Evolutionary conservation across 345 rosid genomes (phyloP).

Genomic region (Nephelium lappaceum): DNA sequence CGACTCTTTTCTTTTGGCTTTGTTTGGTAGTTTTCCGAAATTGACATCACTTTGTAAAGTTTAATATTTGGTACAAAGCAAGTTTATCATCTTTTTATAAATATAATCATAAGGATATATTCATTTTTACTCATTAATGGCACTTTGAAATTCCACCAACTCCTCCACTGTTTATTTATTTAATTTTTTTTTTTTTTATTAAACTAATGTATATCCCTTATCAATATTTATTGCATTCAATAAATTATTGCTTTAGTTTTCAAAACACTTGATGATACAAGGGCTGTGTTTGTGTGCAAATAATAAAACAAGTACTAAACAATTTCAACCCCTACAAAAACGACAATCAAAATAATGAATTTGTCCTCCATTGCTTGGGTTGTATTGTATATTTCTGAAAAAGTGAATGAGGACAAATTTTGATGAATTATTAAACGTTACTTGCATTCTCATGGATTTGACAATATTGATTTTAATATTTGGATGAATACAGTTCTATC

Average conservation of each 20-base stretch:
- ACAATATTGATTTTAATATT: background rate
- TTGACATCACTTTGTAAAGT: slow-evolving; percentile 16
- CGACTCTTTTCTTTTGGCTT: slow-evolving; percentile 6
- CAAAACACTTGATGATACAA: background rate
- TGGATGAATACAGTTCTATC: background rate
- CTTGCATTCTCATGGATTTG: slow-evolving; percentile 9
- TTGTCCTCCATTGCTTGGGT: slow-evolving; percentile 20
- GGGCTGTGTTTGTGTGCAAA: slow-evolving; percentile 12
- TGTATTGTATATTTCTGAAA: slow-evolving; percentile 5
- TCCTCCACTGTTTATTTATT: background rate
- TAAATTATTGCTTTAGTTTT: background rate
- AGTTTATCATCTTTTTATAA: slow-evolving; percentile 8
- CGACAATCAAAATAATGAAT: slow-evolving; percentile 31
- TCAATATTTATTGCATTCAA: background rate
- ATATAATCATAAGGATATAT: background rate
- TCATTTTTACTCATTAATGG: slow-evolving; percentile 4
- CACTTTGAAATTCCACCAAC: slow-evolving; percentile 11
- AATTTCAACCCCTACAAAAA: slow-evolving; percentile 1
- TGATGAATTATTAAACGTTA: slow-evolving; percentile 23
- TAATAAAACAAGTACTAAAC: slow-evolving; percentile 13
- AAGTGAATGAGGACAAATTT: slow-evolving; percentile 27
- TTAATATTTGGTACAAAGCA: slow-evolving; percentile 18
- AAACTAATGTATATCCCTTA: background rate
- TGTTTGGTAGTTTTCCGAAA: slow-evolving; percentile 22
- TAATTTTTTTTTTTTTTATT: background rate